Evolutionary conservation across 1,139 yeast genomes (phyloP).

Genomic region (Petasospora fabianii): DNA sequence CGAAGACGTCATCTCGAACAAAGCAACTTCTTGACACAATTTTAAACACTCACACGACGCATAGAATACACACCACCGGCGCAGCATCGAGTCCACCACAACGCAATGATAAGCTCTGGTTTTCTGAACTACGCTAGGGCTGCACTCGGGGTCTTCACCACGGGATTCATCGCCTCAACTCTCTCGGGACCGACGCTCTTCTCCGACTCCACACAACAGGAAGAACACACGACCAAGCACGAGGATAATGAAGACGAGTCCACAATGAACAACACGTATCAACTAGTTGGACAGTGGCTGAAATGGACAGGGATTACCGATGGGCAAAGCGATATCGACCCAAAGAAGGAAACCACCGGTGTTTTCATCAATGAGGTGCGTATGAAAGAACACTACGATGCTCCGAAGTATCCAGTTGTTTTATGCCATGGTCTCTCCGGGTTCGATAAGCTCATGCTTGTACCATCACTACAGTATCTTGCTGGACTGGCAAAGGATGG

Average conservation of each 20-base stretch:
- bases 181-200: too few relatives aligned
- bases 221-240: not conserved
- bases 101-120: not conserved
- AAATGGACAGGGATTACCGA: constrained; percentile 2
- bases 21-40: too few relatives aligned
- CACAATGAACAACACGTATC: not conserved
- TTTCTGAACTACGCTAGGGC: too few relatives aligned
- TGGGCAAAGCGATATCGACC: not conserved
- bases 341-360: constrained; percentile 7
- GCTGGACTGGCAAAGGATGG: constrained; percentile 27
- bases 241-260: too few relatives aligned
- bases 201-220: not conserved
- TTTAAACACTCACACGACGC: too few relatives aligned
- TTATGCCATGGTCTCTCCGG: constrained; percentile 86
- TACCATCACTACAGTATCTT: constrained; percentile 37
- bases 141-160: too few relatives aligned
- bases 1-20: too few relatives aligned
- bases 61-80: too few relatives aligned
- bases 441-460: constrained; percentile 55
- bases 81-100: too few relatives aligned
- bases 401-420: constrained; percentile 60
- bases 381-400: constrained; percentile 29
- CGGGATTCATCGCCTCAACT: too few relatives aligned
- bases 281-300: constrained; percentile 8
- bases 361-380: constrained; percentile 20